phyloP scores from a whole-genome alignment of 116 monocot genomes.

The Dioscorea cayenensis region DNA sequence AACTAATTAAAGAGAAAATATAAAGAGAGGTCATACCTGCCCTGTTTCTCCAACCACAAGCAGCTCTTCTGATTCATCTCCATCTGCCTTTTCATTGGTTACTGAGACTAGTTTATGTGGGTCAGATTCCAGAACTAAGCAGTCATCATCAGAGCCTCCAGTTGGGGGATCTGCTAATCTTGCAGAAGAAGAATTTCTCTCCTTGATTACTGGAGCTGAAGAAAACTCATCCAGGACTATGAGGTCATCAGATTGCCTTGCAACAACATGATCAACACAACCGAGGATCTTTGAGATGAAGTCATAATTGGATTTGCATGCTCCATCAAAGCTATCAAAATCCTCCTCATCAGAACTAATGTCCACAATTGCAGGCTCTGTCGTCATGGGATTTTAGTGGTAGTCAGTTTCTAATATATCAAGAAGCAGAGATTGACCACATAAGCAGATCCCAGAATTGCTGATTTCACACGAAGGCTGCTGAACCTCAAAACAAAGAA shows the following conservation, averaged over 20 bases:
- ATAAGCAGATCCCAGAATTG: too few species aligned
- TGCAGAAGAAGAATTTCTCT: neutral
- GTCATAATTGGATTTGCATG: neutral
- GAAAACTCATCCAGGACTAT: conserved; percentile 6
- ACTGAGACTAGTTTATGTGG: conserved; percentile 13
- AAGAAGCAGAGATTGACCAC: too few species aligned
- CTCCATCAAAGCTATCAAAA: neutral
- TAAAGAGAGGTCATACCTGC: conserved; percentile 17
- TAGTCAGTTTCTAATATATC: too few species aligned
- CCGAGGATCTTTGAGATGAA: conserved; percentile 8
- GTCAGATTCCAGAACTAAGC: conserved; percentile 24
- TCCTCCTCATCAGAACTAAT: conserved; percentile 5
- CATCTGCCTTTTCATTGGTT: neutral
- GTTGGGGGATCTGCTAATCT: neutral
- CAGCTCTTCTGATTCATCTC: conserved; percentile 19
- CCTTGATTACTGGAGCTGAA: neutral
- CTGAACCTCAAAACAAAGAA: neutral
- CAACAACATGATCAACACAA: neutral
- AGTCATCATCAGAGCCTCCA: conserved; percentile 24
- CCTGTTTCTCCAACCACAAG: conserved; percentile 27
- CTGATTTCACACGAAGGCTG: too few species aligned
- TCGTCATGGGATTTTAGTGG: neutral
- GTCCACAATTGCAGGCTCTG: neutral
- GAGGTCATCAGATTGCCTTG: neutral
- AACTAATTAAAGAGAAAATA: neutral